Conservation (phyloP, 345 rosid genomes). For the Cardamine occulta region DNA sequence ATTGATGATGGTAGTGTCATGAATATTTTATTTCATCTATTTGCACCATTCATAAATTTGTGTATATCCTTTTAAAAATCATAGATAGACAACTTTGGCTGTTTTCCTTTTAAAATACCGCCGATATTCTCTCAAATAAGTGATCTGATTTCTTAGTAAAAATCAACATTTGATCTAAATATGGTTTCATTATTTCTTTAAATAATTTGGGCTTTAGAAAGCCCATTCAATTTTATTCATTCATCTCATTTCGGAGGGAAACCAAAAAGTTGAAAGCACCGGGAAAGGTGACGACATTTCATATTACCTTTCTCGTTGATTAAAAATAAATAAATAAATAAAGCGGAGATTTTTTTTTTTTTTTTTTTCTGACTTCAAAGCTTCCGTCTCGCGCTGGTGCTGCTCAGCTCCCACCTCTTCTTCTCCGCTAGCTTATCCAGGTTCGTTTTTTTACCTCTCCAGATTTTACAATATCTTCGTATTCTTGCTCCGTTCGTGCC, state of each 20-base stretch:
- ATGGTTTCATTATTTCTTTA: background rate
- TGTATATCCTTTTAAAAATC: background rate
- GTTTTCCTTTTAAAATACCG: background rate
- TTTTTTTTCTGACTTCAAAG: background rate
- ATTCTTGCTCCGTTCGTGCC: background rate
- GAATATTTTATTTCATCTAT: background rate
- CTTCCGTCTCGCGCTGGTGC: slow-evolving; percentile 11
- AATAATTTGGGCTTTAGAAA: slow-evolving; percentile 11
- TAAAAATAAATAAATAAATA: background rate
- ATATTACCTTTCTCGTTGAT: background rate
- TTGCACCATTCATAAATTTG: background rate
- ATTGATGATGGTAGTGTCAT: background rate
- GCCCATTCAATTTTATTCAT: background rate
- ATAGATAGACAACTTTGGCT: too few relatives aligned
- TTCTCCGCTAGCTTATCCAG: background rate
- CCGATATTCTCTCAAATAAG: background rate
- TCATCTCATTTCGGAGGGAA: slow-evolving; percentile 33
- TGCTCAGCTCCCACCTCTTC: background rate
- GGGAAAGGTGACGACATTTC: background rate
- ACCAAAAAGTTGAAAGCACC: slow-evolving; percentile 20
- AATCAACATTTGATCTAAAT: background rate
- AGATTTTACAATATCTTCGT: background rate
- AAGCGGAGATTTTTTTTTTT: too few relatives aligned
- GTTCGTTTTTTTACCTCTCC: background rate
- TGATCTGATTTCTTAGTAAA: background rate